Percentiles rank a stretch among this genome's conserved stretches.
Evolutionary conservation across 2,329 filamentous ascomycete genomes (phyloP).

Genomic region (Volutella citrinella): DNA sequence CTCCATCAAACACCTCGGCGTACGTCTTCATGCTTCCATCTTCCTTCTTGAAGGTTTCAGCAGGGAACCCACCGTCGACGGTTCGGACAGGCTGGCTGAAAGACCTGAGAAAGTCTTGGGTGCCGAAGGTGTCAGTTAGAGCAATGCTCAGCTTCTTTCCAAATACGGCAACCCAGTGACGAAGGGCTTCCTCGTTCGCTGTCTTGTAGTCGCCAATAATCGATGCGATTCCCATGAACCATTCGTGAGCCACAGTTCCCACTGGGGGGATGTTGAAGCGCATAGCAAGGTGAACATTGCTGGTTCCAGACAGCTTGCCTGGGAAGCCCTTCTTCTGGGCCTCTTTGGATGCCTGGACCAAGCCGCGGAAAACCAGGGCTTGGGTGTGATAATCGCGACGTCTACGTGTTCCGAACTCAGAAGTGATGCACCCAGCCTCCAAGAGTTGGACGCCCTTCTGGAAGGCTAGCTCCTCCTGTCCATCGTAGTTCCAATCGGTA

Average conservation of each 20-base stretch:
- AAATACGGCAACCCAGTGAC: slow-evolving; percentile 89
- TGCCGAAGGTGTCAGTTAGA: slow-evolving; percentile 95
- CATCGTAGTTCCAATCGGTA: slow-evolving; percentile 83
- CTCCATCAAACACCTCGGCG: slow-evolving; percentile 77
- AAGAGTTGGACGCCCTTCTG: slow-evolving; percentile 76
- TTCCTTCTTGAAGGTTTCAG: slow-evolving; percentile 39
- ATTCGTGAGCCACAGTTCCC: slow-evolving; percentile 91
- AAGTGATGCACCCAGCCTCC: slow-evolving; percentile 81
- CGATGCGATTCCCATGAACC: slow-evolving; percentile 98
- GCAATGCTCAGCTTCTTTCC: slow-evolving; percentile 83
- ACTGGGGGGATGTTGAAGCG: slow-evolving; percentile 80
- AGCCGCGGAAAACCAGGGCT: slow-evolving; percentile 81
- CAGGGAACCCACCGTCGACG: slow-evolving; percentile 39
- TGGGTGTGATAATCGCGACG: slow-evolving; percentile 94
- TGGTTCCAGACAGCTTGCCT: slow-evolving; percentile 82
- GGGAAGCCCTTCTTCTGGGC: slow-evolving; percentile 60
- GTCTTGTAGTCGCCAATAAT: slow-evolving; percentile 81
- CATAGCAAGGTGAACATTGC: slow-evolving; percentile 97
- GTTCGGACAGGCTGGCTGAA: slow-evolving; percentile 66
- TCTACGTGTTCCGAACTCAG: slow-evolving; percentile 89
- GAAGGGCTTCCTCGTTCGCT: slow-evolving; percentile 80
- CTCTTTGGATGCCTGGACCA: slow-evolving; percentile 75
- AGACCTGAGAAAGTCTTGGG: slow-evolving; percentile 78
- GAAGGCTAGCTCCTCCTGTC: slow-evolving; percentile 81
- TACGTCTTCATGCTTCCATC: slow-evolving; percentile 59